Conservation (phyloP, 768 basidiomycete genomes). For the Suillus lakei region DNA sequence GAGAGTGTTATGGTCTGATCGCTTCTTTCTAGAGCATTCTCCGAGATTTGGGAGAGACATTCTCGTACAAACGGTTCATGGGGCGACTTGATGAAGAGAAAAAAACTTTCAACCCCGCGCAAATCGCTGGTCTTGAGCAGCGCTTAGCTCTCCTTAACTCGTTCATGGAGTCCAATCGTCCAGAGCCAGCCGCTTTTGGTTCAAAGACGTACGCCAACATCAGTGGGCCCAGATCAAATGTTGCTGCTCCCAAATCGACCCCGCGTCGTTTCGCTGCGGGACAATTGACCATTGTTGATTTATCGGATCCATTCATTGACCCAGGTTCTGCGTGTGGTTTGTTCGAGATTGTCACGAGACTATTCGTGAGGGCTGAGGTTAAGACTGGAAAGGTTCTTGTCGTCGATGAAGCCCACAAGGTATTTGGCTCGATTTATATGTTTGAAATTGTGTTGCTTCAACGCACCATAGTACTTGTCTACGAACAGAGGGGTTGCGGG, state of each 20-base stretch:
- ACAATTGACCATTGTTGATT: conserved; percentile 62
- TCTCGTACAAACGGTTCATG: conserved; percentile 50
- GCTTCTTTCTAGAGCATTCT: conserved; percentile 48
- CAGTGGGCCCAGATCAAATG: background rate
- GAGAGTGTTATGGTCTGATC: background rate
- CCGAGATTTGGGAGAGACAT: conserved; percentile 57
- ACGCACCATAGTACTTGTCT: conserved; percentile 45
- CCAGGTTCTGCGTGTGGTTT: conserved; percentile 58
- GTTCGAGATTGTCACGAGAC: conserved; percentile 62
- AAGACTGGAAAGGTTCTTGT: conserved; percentile 62
- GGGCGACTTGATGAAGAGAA: conserved; percentile 44
- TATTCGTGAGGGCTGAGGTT: conserved; percentile 58
- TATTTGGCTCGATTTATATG: conserved; percentile 24
- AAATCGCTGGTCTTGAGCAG: conserved; percentile 56
- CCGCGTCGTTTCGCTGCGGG: conserved; percentile 46
- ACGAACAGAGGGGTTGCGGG: conserved; percentile 44
- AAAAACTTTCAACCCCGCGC: conserved; percentile 53
- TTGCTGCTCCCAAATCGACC: background rate
- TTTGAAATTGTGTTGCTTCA: background rate
- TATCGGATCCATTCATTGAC: conserved; percentile 70
- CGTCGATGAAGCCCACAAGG: conserved; percentile 72
- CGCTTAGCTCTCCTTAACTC: conserved; percentile 56
- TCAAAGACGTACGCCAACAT: background rate
- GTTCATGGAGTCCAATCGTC: conserved; percentile 42
- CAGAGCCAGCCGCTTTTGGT: background rate